Evolutionary conservation across 192 early-diverging fungal genomes (phyloP).

Genomic region (Spizellomyces punctatus): DNA sequence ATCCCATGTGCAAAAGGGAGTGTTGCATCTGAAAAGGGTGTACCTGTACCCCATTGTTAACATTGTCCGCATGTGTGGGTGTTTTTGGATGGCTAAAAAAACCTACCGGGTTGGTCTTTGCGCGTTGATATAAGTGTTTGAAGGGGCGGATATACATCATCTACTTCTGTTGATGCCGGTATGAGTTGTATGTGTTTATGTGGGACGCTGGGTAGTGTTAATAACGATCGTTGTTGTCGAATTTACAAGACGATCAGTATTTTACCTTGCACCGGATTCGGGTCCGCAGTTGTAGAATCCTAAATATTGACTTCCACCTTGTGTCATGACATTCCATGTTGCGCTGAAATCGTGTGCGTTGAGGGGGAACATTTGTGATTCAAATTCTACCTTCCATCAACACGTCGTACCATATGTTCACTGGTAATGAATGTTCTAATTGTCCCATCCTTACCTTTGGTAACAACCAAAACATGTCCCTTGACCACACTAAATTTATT

Average conservation of each 20-base stretch:
- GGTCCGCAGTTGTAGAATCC: slow-evolving; percentile 48
- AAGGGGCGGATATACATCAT: slow-evolving; percentile 15
- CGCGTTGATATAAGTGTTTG: neutral
- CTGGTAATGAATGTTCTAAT: too few species aligned
- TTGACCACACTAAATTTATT: slow-evolving; percentile 69
- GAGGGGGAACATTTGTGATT: slow-evolving; percentile 31
- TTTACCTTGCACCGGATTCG: slow-evolving; percentile 53
- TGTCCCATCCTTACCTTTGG: too few species aligned
- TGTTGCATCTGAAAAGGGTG: slow-evolving; percentile 25
- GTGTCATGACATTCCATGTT: slow-evolving; percentile 20
- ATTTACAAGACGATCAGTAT: neutral
- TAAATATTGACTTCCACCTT: slow-evolving; percentile 9
- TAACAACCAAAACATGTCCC: slow-evolving; percentile 61
- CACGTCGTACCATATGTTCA: neutral
- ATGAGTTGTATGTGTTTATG: slow-evolving; percentile 72
- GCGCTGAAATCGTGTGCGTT: slow-evolving; percentile 30
- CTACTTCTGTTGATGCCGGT: slow-evolving; percentile 39
- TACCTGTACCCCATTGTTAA: too few species aligned
- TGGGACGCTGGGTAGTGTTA: slow-evolving; percentile 35
- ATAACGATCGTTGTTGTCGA: too few species aligned
- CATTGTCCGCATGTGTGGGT: too few species aligned
- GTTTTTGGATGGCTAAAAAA: neutral
- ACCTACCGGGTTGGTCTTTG: neutral
- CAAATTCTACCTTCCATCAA: slow-evolving; percentile 31
- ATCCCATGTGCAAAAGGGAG: slow-evolving; percentile 24